A percentile compares a stretch with the other conserved stretches of the same genome.
phyloP scores from a whole-genome alignment of 176 grass and related monocot genomes.

The Triticum turgidum region DNA sequence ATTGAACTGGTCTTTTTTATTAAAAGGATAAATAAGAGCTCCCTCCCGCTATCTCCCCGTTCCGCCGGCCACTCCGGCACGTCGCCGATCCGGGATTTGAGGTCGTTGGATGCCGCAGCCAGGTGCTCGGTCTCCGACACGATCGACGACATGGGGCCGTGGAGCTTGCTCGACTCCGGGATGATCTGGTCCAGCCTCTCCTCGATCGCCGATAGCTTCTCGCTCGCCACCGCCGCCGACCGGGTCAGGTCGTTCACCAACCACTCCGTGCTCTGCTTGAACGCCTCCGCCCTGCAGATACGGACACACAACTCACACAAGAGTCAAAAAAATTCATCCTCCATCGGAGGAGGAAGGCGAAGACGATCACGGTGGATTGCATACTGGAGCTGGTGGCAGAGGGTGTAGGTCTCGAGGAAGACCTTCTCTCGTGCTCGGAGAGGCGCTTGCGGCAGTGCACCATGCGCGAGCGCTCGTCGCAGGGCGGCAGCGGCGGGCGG shows the following conservation, averaged over 20 bases:
- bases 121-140: conserved; percentile 18
- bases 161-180: conserved; percentile 26
- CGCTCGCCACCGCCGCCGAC: conserved; percentile 35
- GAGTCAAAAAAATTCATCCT: background rate
- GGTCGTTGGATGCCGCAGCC: conserved; percentile 14
- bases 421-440: conserved; percentile 53
- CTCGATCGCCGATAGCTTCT: conserved; percentile 51
- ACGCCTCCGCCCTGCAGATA: conserved; percentile 52
- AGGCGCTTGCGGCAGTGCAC: conserved; percentile 49
- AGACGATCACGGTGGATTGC: background rate
- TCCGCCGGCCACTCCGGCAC: background rate
- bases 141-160: conserved; percentile 41
- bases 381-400: conserved; percentile 74
- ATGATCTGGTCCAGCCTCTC: conserved; percentile 44
- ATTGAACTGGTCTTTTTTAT: too few species aligned
- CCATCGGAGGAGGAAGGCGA: background rate
- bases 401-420: conserved; percentile 57
- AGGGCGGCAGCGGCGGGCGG: conserved; percentile 39
- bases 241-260: conserved; percentile 55
- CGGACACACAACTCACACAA: background rate
- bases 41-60: too few species aligned
- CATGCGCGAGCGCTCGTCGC: conserved; percentile 35
- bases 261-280: conserved; percentile 68
- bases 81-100: conserved; percentile 31
- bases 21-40: too few species aligned